A percentile compares a stretch with the other conserved stretches of the same genome.
phyloP scores from a whole-genome alignment of 2,329 filamentous ascomycete genomes.

The Aspergillus bombycis region DNA sequence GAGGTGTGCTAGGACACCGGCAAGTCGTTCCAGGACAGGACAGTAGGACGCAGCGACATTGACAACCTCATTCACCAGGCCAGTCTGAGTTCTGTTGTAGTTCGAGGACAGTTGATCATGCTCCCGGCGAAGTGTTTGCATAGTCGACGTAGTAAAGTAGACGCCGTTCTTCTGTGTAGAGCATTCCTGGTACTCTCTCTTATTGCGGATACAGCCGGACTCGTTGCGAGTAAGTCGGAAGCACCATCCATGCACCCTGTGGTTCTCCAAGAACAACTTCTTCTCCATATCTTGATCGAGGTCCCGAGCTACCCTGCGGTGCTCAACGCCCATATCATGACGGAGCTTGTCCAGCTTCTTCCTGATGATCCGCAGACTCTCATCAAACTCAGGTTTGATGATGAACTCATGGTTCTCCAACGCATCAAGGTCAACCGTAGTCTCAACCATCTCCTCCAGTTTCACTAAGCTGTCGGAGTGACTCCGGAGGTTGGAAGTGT shows the following conservation, averaged over 20 bases:
- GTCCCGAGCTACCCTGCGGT: slow-evolving; percentile 74
- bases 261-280: slow-evolving; percentile 96
- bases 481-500: slow-evolving; percentile 79
- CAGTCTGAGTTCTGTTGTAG: slow-evolving; percentile 92
- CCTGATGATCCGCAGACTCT: slow-evolving; percentile 81
- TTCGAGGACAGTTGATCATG: slow-evolving; percentile 92
- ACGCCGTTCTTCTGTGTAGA: slow-evolving; percentile 99
- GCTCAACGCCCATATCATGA: slow-evolving; percentile 81
- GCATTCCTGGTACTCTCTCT: slow-evolving; percentile 86
- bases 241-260: slow-evolving; percentile 94
- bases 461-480: slow-evolving; percentile 79
- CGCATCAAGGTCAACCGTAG: slow-evolving; percentile 92
- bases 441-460: slow-evolving; percentile 97
- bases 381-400: slow-evolving; percentile 98
- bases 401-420: slow-evolving; percentile 97
- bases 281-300: slow-evolving; percentile 93
- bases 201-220: slow-evolving; percentile 90
- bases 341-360: slow-evolving; percentile 86
- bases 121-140: slow-evolving; percentile 81
- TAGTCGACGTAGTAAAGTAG: slow-evolving; percentile 87
- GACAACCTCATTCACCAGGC: slow-evolving; percentile 90
- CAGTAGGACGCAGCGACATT: slow-evolving; percentile 92
- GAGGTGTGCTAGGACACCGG: slow-evolving; percentile 84
- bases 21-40: slow-evolving; percentile 86
- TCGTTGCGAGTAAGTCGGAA: slow-evolving; percentile 90